Evolutionary conservation across 441 rosid genomes (phyloP).

Genomic region (Isatis lusitanica): DNA sequence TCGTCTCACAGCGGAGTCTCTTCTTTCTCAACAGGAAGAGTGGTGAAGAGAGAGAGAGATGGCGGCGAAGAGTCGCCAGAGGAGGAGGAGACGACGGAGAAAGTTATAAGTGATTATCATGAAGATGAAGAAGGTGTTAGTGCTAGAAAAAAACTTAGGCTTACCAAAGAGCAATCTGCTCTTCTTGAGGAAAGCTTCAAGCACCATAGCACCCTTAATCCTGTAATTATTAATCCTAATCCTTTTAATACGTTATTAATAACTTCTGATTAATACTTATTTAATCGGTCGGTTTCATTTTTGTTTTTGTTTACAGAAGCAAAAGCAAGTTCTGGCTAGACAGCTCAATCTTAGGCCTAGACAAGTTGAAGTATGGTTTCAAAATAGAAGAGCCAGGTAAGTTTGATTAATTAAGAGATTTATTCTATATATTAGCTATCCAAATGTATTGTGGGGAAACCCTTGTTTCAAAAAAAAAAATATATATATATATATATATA

Average conservation of each 20-base stretch:
- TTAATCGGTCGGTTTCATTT: neutral
- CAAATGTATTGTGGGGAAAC: too few species aligned
- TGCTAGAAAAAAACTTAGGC: conserved; percentile 68
- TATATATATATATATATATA: too few species aligned
- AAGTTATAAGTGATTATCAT: conserved; percentile 40
- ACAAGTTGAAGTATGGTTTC: conserved; percentile 83
- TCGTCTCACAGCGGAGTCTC: conserved; percentile 74
- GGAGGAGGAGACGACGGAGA: conserved; percentile 44
- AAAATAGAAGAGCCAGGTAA: conserved; percentile 77
- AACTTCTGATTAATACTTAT: conserved; percentile 8
- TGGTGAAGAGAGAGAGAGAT: conserved; percentile 79
- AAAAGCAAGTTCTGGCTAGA: conserved; percentile 64
- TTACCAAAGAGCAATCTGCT: conserved; percentile 69
- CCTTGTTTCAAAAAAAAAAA: too few species aligned
- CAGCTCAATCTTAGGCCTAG: conserved; percentile 63
- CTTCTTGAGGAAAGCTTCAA: conserved; percentile 74
- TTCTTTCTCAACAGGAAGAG: conserved; percentile 72
- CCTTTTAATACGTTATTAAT: neutral
- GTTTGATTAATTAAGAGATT: neutral
- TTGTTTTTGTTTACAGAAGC: conserved; percentile 40
- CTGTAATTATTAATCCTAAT: conserved; percentile 40
- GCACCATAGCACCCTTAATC: conserved; percentile 73
- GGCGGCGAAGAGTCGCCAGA: conserved; percentile 41
- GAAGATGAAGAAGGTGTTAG: conserved; percentile 62
- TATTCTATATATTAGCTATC: too few species aligned